Conservation (phyloP, 2,329 filamentous ascomycete species). For the Clonostachys rhizophaga region DNA sequence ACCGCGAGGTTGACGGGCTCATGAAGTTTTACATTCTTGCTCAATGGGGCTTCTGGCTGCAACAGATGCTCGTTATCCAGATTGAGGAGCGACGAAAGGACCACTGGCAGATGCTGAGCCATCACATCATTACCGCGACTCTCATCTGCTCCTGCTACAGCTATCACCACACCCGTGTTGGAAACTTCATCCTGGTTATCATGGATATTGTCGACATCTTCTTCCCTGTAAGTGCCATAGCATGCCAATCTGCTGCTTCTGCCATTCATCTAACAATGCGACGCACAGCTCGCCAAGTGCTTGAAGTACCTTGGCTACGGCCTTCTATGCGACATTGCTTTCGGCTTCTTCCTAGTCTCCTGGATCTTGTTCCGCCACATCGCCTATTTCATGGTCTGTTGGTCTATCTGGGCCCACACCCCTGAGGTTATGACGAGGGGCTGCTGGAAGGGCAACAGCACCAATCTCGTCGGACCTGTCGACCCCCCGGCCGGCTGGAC, state of each 20-base stretch:
- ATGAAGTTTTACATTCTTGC: conserved; percentile 88
- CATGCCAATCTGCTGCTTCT: too few species aligned
- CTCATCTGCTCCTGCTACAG: conserved; percentile 80
- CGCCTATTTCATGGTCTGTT: conserved; percentile 74
- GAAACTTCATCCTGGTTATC: conserved; percentile 80
- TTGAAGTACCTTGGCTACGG: conserved; percentile 83
- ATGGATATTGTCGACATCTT: conserved; percentile 94
- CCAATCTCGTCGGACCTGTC: conserved; percentile 50
- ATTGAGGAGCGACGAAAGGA: conserved; percentile 94
- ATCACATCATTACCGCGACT: conserved; percentile 84
- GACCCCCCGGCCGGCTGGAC: conserved; percentile 42
- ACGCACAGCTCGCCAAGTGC: conserved; percentile 73
- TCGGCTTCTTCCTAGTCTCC: conserved; percentile 78
- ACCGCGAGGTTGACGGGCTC: conserved; percentile 65
- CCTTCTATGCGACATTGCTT: conserved; percentile 73
- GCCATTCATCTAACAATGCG: too few species aligned
- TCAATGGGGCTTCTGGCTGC: conserved; percentile 89
- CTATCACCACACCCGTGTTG: conserved; percentile 83
- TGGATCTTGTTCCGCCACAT: conserved; percentile 85
- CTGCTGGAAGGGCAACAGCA: conserved; percentile 62
- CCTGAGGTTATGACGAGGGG: conserved; percentile 58
- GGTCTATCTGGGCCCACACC: conserved; percentile 70
- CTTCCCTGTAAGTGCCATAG: conserved; percentile 61
- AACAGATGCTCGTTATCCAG: conserved; percentile 91
- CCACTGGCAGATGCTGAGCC: conserved; percentile 91